Evolutionary conservation across 441 rosid genomes (phyloP), one percentile per base, ranked within the genome.

Genomic region (Capsella rubella): DNA sequence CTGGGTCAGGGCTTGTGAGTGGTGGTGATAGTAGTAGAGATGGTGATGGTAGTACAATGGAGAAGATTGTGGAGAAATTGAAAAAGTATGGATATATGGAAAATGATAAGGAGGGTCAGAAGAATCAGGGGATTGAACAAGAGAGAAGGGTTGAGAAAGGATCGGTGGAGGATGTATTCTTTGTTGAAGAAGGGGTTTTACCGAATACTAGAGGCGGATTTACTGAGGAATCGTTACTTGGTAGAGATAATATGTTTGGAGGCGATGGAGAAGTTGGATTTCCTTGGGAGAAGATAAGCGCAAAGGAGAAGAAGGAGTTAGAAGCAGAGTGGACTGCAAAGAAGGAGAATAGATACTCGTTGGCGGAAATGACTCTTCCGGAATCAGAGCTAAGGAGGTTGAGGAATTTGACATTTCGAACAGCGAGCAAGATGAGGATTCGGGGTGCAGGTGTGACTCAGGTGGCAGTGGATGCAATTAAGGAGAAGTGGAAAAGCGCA

Each of bases 351-450:
- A 85, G 87, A 73, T 85, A 87, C 29, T 82, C 90, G 1, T 40
- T 89, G 47, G 99, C 97, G 1, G 97, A 90, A 57, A 74, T 90
- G 87, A 92, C 99, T 64, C 85, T 95, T 82, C 98, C 99, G 0
- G 90, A 85, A 53, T 72, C 87, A 1, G 99, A 95, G 78, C 60
- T 92, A 51, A 83, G 92, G 85, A 89, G 99, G 85, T 80, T 95
- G 86, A 95, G 80, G 84, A 88, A 86, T 74, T 73, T 90, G 83
- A 89, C 93, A 32, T 87, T 84, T 78, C 86, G 81, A 75, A 86
- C 63, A 6, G 73, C 82, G 78, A 85, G 84, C 72, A 92, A 82
- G 82, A 82, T 82, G 49, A 89, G 79, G 84, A 75, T 95, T 73
- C 74, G 80, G 4, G 90, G 90, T 42, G 82, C 85, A 6, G 97